Conservation (phyloP, 176 grass and related monocot species). For the bread wheat (Triticum aestivum) region IWGSC_CS_RefSeq_v2.1 NC_057794.1:22924049-22924548, state of each 20-base stretch:
- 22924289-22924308: constrained; percentile 46
- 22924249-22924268: constrained; percentile 74
- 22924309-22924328: not conserved
- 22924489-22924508: not conserved
- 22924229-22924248: constrained; percentile 54
- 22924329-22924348: constrained; percentile 30
- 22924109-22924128: constrained; percentile 13
- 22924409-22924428: constrained; percentile 2
- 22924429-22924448: not conserved
- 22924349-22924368: not conserved
- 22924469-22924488: constrained; percentile 26
- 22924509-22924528: not conserved
- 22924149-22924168: constrained; percentile 87
- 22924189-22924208: constrained; percentile 64
- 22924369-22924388: not conserved
- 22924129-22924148: constrained; percentile 85
- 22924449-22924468: constrained; percentile 2
- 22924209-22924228: constrained; percentile 38
- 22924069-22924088: not conserved
- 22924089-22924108: not conserved
- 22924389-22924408: constrained; percentile 10
- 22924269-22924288: constrained; percentile 60
- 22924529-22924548: not conserved
- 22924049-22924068: not conserved
- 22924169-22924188: constrained; percentile 72